A percentile compares a stretch with the other conserved stretches of the same genome.
These are phyloP conservation scores for Serendipita indica DNA, from an alignment of 768 basidiomycete genomes.

Conservation along the genomic window DNA sequence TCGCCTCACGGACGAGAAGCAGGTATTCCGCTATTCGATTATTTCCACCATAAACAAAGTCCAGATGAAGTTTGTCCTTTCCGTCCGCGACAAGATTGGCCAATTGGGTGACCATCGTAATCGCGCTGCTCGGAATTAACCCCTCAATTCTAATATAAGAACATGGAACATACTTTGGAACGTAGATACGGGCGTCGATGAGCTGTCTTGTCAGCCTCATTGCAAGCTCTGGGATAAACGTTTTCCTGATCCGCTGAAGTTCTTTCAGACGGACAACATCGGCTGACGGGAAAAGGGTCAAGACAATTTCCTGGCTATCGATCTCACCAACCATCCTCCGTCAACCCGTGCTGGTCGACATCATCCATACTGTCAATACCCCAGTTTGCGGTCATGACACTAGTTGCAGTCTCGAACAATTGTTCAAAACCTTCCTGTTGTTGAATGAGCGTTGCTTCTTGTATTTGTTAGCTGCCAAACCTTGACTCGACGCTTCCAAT, in stretches of 20 bases:
- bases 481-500: neutral
- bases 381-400: neutral
- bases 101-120: neutral
- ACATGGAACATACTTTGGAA: neutral
- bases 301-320: neutral
- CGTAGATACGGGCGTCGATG: neutral
- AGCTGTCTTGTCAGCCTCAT: neutral
- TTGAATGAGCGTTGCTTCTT: neutral
- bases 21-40: conserved; percentile 1
- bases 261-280: neutral
- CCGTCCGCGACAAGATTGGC: conserved; percentile 1
- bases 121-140: neutral
- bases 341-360: neutral
- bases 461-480: neutral
- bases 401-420: neutral
- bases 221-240: neutral
- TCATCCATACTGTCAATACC: neutral
- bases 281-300: neutral
- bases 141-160: neutral
- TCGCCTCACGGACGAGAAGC: neutral
- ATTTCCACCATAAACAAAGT: neutral
- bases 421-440: neutral
- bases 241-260: neutral
- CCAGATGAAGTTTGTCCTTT: conserved; percentile 4
- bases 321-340: neutral